Evolutionary conservation across 2,329 filamentous ascomycete genomes (phyloP), one percentile per base, ranked within the genome.

Genomic region (Talaromyces sp.): DNA sequence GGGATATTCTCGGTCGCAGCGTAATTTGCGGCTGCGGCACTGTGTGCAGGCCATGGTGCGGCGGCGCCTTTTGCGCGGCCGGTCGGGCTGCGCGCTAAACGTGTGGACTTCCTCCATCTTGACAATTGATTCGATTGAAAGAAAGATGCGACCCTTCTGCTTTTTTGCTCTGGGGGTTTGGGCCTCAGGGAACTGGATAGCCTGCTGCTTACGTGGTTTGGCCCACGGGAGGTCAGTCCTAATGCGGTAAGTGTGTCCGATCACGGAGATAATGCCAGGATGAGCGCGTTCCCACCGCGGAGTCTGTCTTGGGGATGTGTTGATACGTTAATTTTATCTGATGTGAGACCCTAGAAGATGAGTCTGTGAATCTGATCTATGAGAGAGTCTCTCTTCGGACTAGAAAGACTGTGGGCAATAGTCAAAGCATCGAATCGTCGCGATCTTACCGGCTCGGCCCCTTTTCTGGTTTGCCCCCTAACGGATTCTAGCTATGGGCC

Each of bases 1-100:
- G 9, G 74, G 74, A 64, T 72, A 75, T 30, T 70, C 69, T 32
- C 74, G 70, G 55, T 76, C 74, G 52, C 74, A 77, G 52, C 71
- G 73, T 30, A 76, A 61, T 56, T 77, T 77, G 41, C 74, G 64
- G 49, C 65, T 70, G 49, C 74, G 71, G 55, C 74, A 77, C 32
- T 72, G 72, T 16, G 69, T 68, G 55, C 74, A 77, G 14, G 74
- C 72, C 57, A 75, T 68, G 9, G 74, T 73, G 20, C 73, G 67
- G 19, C 73, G 62, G 51, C 70, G 69, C 27, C 73, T 62, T 58
- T 74, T 74, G 27, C 71, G 71, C 49, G 68, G 67, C 39, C 68
- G 64, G 8, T 65, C 65, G 30, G 62, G 53, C 47, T 52, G 61
- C 20, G 14, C n/a, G 19, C 42, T 52, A 10, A 56, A 47, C 16